Base-by-base conservation (phyloP, 768 basidiomycete species). In the Mrakia gelida region DNA sequence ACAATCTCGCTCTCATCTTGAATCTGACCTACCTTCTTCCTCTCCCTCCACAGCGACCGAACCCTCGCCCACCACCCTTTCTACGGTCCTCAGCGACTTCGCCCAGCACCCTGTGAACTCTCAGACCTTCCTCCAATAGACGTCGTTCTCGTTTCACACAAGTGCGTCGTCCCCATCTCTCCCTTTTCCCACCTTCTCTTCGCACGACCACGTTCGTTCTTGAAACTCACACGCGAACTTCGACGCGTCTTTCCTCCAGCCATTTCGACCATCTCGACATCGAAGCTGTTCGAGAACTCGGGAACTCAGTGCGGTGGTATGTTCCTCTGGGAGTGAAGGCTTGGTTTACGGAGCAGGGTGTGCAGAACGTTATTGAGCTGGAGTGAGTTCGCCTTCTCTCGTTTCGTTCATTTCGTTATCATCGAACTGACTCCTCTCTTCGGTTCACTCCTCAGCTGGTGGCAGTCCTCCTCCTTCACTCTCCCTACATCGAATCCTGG, bases 181-280 rank as follows among this genome's bases (percentile, higher is more conserved):
- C 45, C 9, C 10, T 30, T 32, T 18, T 41, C 13, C 41, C 26
- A 3, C 38, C 38, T 38, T 38, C 38, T 32, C 30, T 21, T 30
- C 23, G 2, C 21, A 23, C 43, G 3, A 15, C 38, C 26, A 62
- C 45, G 59, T 30, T 26, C 61, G 63, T 8, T n/a, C 8, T 26
- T 26, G 59, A 75, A 65, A 15, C 54, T 34, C 30, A 73, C 56
- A 8, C 38, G 3, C 28, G 23, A 16, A 18, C 34, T 21, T 73
- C 21, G 52, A 54, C 52, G 13, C 67, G 34, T 71, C 34, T 43
- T 16, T 49, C 9, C 28, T 28, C 3, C 72, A 84, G 82, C 76
- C 84, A 85, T 71, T 84, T 82, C 75, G 84, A 85, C 79, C 84
- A 85, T 73, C 80, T 84, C 30, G 83, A 84, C 77, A 81, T 82